These are phyloP conservation scores for Lipomyces spencermartinsiae DNA, from an alignment of 805 yeast genomes.

Conservation along the genomic window DNA sequence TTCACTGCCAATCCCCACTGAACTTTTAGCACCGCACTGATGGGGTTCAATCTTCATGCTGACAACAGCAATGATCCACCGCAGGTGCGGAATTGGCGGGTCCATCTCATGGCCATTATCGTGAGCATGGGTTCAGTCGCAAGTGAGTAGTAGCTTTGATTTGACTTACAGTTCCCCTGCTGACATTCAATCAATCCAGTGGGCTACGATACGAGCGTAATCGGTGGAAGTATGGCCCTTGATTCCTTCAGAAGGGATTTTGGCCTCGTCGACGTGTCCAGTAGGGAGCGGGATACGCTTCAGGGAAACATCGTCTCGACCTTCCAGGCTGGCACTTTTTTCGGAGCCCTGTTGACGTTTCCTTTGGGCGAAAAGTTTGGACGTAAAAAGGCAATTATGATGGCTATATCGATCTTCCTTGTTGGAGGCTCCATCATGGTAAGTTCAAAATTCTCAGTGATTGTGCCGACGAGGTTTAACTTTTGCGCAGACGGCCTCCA, in stretches of 20 bases:
- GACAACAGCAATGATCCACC: constrained; percentile 3
- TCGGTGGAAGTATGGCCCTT: constrained; percentile 81
- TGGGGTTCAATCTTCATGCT: constrained; percentile 6
- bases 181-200: background rate
- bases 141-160: background rate
- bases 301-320: constrained; percentile 25
- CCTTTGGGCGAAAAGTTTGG: constrained; percentile 26
- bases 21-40: constrained; percentile 1
- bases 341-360: constrained; percentile 58
- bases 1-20: background rate
- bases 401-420: constrained; percentile 50
- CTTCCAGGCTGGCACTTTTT: constrained; percentile 28
- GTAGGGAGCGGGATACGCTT: constrained; percentile 41
- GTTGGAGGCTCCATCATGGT: constrained; percentile 43
- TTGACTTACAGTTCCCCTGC: background rate
- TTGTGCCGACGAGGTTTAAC: constrained; percentile 51
- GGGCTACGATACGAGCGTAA: constrained; percentile 89
- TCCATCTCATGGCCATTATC: constrained; percentile 8
- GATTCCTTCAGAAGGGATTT: constrained; percentile 46
- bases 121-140: constrained; percentile 3
- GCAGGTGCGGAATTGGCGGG: background rate
- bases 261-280: constrained; percentile 43
- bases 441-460: background rate
- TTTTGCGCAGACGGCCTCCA: constrained; percentile 52
- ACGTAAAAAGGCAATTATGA: constrained; percentile 41